A percentile compares a stretch with the other conserved stretches of the same genome.
Conservation (phyloP, 2,329 filamentous ascomycete species). For the Monilinia fructigena region DNA sequence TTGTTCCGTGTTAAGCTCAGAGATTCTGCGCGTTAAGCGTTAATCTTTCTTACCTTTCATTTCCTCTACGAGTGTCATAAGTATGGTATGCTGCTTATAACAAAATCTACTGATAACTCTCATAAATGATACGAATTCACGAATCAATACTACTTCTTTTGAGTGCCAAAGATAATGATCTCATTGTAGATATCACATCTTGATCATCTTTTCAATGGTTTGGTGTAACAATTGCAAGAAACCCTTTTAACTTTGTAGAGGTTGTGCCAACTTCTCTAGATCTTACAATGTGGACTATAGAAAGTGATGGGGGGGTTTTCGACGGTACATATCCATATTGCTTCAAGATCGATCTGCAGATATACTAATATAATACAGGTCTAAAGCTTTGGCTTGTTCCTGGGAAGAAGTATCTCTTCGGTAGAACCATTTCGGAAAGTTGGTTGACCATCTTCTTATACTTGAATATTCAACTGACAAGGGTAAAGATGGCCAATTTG, state of each 20-base stretch:
- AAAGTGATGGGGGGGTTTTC: slow-evolving; percentile 10
- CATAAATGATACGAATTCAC: not conserved
- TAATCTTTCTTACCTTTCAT: not conserved
- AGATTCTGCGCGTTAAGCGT: slow-evolving; percentile 13
- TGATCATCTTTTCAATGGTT: not conserved
- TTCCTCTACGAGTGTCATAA: not conserved
- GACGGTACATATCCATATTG: not conserved
- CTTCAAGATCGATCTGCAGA: not conserved
- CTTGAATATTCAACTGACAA: slow-evolving; percentile 1
- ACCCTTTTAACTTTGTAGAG: not conserved
- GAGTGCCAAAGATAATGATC: no score
- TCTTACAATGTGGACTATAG: slow-evolving; percentile 12
- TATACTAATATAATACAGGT: slow-evolving; percentile 44
- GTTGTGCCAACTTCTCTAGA: not conserved
- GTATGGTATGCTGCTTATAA: not conserved
- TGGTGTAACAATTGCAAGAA: not conserved
- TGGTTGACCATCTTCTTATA: not conserved
- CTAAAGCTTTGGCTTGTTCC: slow-evolving; percentile 82
- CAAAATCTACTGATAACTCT: not conserved
- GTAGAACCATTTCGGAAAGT: slow-evolving; percentile 70
- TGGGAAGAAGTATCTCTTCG: slow-evolving; percentile 81
- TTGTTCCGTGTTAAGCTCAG: not conserved
- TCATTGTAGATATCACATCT: not conserved
- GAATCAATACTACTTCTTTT: not conserved
- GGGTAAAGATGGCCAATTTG: slow-evolving; percentile 58